Base-by-base conservation (phyloP, 768 basidiomycete genomes). In the Lactarius deliciosus region DNA sequence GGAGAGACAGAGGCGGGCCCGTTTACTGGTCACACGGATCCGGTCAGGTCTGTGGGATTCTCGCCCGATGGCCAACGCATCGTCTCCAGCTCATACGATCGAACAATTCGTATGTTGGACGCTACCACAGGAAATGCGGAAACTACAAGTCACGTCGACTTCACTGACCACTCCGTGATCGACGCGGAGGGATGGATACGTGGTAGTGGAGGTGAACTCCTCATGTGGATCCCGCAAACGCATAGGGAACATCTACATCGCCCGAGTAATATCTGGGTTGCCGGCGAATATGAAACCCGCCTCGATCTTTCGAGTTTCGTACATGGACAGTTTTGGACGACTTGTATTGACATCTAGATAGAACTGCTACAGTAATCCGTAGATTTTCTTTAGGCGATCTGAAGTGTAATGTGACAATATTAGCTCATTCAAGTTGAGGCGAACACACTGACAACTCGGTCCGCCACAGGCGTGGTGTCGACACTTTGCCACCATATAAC, bases 231-330 rank as follows among this genome's bases (percentile, higher is more conserved):
- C 13, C 50, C 50, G 6, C 22, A 15, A 22, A 25, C 25, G 2
- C 50, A 25, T 22, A 53, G 50, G 6, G 13, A 5, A 13, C 0
- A 25, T 53, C 25, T 53, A 15, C 50, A 53, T 15, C 50, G 50
- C 25, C 50, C 50, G 15, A 53, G 50, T 25, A 53, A 53, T 53
- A 22, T 53, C 13, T 53, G 50, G 50, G 50, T 53, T 53, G 50
- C 22, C 4, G 50, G 50, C 8, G 2, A 53, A 25, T 6, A 53
- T 15, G 50, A 53, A 15, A 53, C 50, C 22, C 22, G 22, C 22
- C 25, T 53, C 4, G 50, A 53, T 15, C 22, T 53, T 11, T 53
- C 50, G 3, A 53, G 1, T 15, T 53, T 25, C 22, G 50, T 53
- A 25, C 50, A 53, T 53, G 50, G 50, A 5, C 13, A 6, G 5